phyloP scores from a whole-genome alignment of 2,329 filamentous ascomycete genomes.

The Dichotomopilus funicola region DNA sequence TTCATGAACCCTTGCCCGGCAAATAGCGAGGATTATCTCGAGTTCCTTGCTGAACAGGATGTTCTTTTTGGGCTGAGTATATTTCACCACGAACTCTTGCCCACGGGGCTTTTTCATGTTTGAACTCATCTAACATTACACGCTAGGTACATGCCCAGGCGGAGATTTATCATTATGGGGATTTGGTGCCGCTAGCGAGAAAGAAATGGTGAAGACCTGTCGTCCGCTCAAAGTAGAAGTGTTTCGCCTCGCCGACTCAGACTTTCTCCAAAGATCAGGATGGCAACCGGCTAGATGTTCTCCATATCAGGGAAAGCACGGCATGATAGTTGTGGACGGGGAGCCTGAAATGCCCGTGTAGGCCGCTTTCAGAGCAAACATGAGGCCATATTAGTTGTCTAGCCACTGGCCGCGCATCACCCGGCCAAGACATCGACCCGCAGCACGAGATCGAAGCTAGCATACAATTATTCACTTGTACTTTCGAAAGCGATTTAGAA shows the following conservation, averaged over 20 bases:
- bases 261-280: conserved; percentile 42
- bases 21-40: conserved; percentile 52
- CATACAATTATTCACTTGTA: too few relatives aligned
- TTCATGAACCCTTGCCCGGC: conserved; percentile 65
- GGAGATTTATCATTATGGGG: conserved; percentile 79
- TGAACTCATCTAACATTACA: conserved; percentile 20
- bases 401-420: not conserved
- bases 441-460: too few relatives aligned
- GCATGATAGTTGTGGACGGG: conserved; percentile 38
- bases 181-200: conserved; percentile 61
- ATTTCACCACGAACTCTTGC: conserved; percentile 16
- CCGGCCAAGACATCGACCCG: not conserved
- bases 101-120: not conserved
- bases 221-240: conserved; percentile 70
- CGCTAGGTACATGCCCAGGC: conserved; percentile 62
- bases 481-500: too few relatives aligned
- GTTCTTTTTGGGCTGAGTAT: conserved; percentile 54
- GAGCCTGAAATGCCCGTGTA: not conserved
- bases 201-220: conserved; percentile 64
- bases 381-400: not conserved
- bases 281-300: conserved; percentile 59
- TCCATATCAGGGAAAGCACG: conserved; percentile 60
- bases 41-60: conserved; percentile 76
- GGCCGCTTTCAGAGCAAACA: not conserved
- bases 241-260: conserved; percentile 52